Percentiles rank a stretch among this genome's conserved stretches.
Conservation (phyloP, 148 eudicot genomes). For the Gaultheria prostrata region DNA sequence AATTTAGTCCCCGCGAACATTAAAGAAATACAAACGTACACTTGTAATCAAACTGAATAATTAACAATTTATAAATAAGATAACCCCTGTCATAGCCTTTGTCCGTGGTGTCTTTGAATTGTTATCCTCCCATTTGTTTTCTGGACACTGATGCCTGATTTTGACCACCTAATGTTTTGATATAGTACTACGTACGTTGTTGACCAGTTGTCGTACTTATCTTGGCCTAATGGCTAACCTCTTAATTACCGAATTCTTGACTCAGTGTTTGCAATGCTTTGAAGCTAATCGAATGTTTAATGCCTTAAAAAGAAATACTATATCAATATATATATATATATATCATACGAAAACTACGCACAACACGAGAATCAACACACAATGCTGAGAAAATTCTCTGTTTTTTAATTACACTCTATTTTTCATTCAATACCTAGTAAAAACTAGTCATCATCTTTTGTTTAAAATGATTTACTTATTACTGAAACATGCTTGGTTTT, state of each 20-base stretch:
- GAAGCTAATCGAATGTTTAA: not conserved
- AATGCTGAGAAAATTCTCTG: no score
- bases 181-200: no score
- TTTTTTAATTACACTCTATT: no score
- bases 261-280: not conserved
- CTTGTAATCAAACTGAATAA: not conserved
- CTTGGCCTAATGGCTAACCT: not conserved
- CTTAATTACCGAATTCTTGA: not conserved
- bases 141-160: not conserved
- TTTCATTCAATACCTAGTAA: no score
- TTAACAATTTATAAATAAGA: not conserved
- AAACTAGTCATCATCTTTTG: not conserved
- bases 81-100: not conserved
- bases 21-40: not conserved
- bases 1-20: not conserved
- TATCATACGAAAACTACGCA: not conserved
- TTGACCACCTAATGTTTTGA: not conserved
- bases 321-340: not conserved
- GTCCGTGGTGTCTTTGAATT: not conserved
- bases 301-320: not conserved
- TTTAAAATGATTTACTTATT: not conserved
- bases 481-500: not conserved
- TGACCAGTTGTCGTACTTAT: not conserved
- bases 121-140: conserved; percentile 2
- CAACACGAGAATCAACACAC: not conserved